These are phyloP conservation scores for Syncephalastrum monosporum DNA, from an alignment of 371 early-diverging fungal genomes.

Conservation along the genomic window DNA sequence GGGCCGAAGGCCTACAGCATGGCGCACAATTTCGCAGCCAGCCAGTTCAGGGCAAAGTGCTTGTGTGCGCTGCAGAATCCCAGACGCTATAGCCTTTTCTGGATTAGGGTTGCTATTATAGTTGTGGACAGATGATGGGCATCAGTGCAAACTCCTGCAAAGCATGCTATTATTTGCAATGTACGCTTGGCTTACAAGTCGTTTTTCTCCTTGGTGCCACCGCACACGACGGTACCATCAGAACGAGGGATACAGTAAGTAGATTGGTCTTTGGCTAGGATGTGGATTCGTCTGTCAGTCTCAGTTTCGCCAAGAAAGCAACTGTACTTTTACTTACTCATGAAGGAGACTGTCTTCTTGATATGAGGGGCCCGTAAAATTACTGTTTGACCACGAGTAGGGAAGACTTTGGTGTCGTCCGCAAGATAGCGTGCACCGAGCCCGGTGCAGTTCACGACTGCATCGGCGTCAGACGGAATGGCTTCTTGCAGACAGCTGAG, in stretches of 20 bases:
- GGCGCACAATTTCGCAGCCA: conserved; percentile 53
- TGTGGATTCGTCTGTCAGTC: neutral
- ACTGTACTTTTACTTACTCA: conserved; percentile 13
- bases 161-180: neutral
- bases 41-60: conserved; percentile 31
- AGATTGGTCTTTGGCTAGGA: conserved; percentile 25
- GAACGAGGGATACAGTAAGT: conserved; percentile 81
- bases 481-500: conserved; percentile 54
- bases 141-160: conserved; percentile 2
- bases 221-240: conserved; percentile 74
- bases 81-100: conserved; percentile 19
- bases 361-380: conserved; percentile 64
- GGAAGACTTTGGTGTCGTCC: conserved; percentile 59
- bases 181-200: conserved; percentile 49
- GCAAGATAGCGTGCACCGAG: conserved; percentile 62
- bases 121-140: neutral
- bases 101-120: conserved; percentile 28
- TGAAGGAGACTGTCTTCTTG: conserved; percentile 49
- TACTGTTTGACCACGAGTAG: conserved; percentile 77
- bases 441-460: conserved; percentile 80
- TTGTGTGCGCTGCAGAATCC: conserved; percentile 18
- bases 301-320: neutral
- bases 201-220: conserved; percentile 70
- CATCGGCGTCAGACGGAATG: conserved; percentile 22
- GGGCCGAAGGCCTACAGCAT: conserved; percentile 72